These are phyloP conservation scores for Mycosphaerella sp. DNA, from an alignment of 2,329 filamentous ascomycete species.

Conservation along the genomic window DNA sequence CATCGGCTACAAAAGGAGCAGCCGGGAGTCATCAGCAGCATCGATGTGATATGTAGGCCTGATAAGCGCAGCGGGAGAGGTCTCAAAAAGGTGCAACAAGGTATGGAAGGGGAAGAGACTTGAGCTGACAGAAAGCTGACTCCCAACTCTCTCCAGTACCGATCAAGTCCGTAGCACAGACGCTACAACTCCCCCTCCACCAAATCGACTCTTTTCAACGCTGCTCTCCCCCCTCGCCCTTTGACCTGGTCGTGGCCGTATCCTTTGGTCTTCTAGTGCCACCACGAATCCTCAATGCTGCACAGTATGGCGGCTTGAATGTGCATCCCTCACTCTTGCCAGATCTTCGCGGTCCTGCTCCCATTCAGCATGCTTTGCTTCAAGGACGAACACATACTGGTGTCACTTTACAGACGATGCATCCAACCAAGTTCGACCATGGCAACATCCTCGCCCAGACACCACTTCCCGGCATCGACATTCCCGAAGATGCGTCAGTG, in stretches of 20 bases:
- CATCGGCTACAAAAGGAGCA: constrained; percentile 3
- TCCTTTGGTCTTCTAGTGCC: constrained; percentile 93
- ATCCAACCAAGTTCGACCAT: constrained; percentile 68
- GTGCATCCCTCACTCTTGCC: constrained; percentile 80
- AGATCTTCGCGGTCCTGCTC: constrained; percentile 76
- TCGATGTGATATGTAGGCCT: constrained; percentile 79
- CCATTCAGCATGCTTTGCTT: constrained; percentile 78
- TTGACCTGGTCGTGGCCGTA: constrained; percentile 79
- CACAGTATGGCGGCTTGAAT: constrained; percentile 82
- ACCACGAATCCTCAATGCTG: constrained; percentile 59
- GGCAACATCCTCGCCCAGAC: constrained; percentile 67
- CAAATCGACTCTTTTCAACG: constrained; percentile 73
- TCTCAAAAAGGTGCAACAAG: constrained; percentile 53
- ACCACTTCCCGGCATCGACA: constrained; percentile 47
- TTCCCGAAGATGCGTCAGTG: constrained; percentile 46
- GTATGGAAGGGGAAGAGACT: constrained; percentile 36
- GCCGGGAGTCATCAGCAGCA: constrained; percentile 56
- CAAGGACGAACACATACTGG: constrained; percentile 57
- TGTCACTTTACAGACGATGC: constrained; percentile 79
- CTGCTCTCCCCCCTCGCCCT: constrained; percentile 60
- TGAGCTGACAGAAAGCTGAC: not conserved
- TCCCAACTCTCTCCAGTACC: constrained; percentile 39
- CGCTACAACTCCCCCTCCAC: constrained; percentile 62
- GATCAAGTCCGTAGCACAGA: constrained; percentile 58
- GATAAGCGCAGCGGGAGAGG: constrained; percentile 73